Evolutionary conservation across 2,329 filamentous ascomycete species (phyloP), one percentile per base, ranked within the genome.

Genomic region (Akanthomyces muscarius): DNA sequence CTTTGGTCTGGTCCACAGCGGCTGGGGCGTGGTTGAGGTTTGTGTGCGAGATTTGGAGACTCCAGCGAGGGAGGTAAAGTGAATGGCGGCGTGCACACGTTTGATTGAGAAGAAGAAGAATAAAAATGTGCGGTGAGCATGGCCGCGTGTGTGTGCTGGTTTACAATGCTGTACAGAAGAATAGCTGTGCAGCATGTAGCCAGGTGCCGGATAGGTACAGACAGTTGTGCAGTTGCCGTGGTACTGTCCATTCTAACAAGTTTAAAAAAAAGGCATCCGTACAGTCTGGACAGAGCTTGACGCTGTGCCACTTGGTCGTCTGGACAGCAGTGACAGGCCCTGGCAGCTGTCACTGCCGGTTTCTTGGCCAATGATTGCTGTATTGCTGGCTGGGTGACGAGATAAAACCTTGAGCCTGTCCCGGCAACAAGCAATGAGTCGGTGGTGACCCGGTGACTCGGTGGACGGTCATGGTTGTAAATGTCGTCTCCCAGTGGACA

Each of bases 251-350:
- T 45, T 47, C n/a, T 47, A 21, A 47, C 44, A 33, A 33, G 30
- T 36, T 30, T 30, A 6, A 30, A 30, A 30, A 30, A 30, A 2
- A 30, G 28, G 21, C 21, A 30, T 30, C 28, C 28, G 21, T 21
- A 21, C 30, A 36, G 7, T 36, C 10, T 8, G 33, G 7, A 36
- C 33, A 8, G 33, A 36, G 33, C 10, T 36, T 36, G 30, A 33
- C 10, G 44, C 44, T 45, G 58, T 61, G 48, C 23, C 58, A 61
- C 58, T 44, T 45, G 47, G 58, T 61, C 58, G 58, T 23, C 41
- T 5, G 58, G 58, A 61, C 58, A 61, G 58, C 58, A 53, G 28
- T 36, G 54, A 47, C 41, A 47, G 53, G 38, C 23, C 33, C 45
- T 41, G 45, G 45, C 33, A 28, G 56, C 30, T 48, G 56, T 51